Evolutionary conservation across 352 stramenopile genomes (phyloP), one percentile per base, ranked within the genome.

Genomic region (Globisporangium echinulatum): DNA sequence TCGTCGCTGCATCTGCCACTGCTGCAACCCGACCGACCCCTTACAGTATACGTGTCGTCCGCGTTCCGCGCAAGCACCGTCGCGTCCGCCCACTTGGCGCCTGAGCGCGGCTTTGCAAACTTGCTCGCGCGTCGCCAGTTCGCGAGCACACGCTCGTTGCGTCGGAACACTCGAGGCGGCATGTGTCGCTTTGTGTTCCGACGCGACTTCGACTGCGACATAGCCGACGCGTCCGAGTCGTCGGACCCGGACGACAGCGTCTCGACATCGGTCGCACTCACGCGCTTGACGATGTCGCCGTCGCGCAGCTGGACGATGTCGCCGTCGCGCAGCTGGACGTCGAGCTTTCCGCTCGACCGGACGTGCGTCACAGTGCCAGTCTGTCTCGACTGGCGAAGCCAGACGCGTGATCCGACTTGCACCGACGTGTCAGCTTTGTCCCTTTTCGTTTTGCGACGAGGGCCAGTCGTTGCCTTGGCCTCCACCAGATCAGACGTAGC

Each of bases 261-360:
- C 2, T 67, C 33, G 7, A 82, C 25, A 43, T 68, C 37, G 11
- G 59, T 64, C 42, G 54, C 8, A 0, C 59, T 52, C 0, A 96
- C 54, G 6, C 74, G 64, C 38, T 75, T 79, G 11, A 56, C 49
- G 0, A 48, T 64, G 4, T 90, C 78, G 0, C 79, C 82, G 43
- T 88, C 69, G 4, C 64, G 54, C 58, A 90, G 95, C 53, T 70
- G 52, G 1, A 95, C 36, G 43, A 48, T 64, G 4, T 90, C 78
- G 0, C 79, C 82, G 43, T 88, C 69, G 4, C 64, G 54, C 58
- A 90, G 95, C 53, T 70, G 52, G 1, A 95, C 36, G 43, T 92
- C 83, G 38, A 70, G 90, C 15, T 67, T 91, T 10, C 72, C 69
- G 39, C 92, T 71, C 0, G 67, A 68, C 55, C 84, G 79, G 0